A percentile compares a stretch with the other conserved stretches of the same genome.
These are phyloP conservation scores for Graphilbum fragrans DNA, from an alignment of 2,329 filamentous ascomycete genomes.

Conservation along the genomic window DNA sequence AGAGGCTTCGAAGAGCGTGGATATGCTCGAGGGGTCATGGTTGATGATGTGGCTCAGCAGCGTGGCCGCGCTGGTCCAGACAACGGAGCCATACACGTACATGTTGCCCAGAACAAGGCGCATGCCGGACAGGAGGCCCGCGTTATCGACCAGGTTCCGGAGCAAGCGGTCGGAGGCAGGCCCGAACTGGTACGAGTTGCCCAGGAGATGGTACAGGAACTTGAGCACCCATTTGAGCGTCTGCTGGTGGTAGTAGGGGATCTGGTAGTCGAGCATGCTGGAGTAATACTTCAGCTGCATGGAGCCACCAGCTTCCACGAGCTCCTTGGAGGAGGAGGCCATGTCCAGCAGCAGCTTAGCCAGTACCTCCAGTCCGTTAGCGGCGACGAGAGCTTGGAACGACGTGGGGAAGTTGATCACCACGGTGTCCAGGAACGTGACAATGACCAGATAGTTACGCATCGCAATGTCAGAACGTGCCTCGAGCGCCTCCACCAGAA, in stretches of 20 bases:
- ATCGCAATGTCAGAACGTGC: slow-evolving; percentile 73
- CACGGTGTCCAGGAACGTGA: slow-evolving; percentile 80
- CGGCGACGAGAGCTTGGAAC: slow-evolving; percentile 69
- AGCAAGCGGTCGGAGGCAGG: slow-evolving; percentile 72
- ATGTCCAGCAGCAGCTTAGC: slow-evolving; percentile 77
- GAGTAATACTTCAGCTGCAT: slow-evolving; percentile 61
- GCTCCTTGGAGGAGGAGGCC: slow-evolving; percentile 55
- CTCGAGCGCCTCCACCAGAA: slow-evolving; percentile 78
- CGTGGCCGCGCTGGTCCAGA: slow-evolving; percentile 90
- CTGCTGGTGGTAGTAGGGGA: slow-evolving; percentile 87
- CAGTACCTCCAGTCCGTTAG: slow-evolving; percentile 78
- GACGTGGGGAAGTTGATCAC: slow-evolving; percentile 78
- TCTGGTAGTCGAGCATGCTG: slow-evolving; percentile 79
- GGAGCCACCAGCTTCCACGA: slow-evolving; percentile 56
- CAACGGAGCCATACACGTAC: slow-evolving; percentile 71
- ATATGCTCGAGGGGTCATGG: slow-evolving; percentile 95
- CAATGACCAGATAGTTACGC: slow-evolving; percentile 69
- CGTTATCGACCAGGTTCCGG: slow-evolving; percentile 88
- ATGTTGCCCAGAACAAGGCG: slow-evolving; percentile 73
- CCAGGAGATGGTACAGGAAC: slow-evolving; percentile 93
- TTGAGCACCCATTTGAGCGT: slow-evolving; percentile 90
- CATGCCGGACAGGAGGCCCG: slow-evolving; percentile 67
- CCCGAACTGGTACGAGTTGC: slow-evolving; percentile 52
- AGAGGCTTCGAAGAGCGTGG: slow-evolving; percentile 87
- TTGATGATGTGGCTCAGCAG: slow-evolving; percentile 96